phyloP scores from a whole-genome alignment of 495 filamentous ascomycete species.

The Bathelium albidoporum region DNA sequence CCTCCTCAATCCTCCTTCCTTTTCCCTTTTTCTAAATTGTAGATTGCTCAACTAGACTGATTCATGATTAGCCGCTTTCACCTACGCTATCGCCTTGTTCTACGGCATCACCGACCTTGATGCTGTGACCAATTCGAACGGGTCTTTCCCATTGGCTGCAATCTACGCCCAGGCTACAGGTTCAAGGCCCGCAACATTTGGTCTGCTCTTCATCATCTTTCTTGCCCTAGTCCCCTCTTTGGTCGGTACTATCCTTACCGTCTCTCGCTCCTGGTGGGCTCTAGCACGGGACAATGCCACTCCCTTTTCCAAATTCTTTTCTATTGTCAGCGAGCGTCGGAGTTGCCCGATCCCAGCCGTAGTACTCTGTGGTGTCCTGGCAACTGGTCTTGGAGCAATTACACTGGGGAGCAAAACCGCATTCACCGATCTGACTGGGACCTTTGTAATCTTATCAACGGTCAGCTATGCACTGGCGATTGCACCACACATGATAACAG shows the following conservation, averaged over 20 bases:
- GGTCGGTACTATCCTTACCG: slow-evolving; percentile 61
- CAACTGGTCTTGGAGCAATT: slow-evolving; percentile 61
- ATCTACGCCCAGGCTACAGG: slow-evolving; percentile 73
- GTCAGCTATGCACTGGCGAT: slow-evolving; percentile 69
- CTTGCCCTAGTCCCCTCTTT: slow-evolving; percentile 51
- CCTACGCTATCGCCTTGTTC: slow-evolving; percentile 63
- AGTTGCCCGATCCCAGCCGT: slow-evolving; percentile 62
- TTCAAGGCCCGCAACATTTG: slow-evolving; percentile 45
- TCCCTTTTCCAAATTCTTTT: slow-evolving; percentile 41
- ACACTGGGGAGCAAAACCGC: slow-evolving; percentile 63
- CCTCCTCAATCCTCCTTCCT: slow-evolving; percentile 16
- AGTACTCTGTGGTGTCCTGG: slow-evolving; percentile 48
- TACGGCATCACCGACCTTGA: slow-evolving; percentile 60
- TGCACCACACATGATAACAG: slow-evolving; percentile 57
- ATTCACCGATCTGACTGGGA: slow-evolving; percentile 65
- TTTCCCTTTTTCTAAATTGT: slow-evolving; percentile 2
- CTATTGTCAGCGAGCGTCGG: slow-evolving; percentile 39
- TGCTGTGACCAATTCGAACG: slow-evolving; percentile 42
- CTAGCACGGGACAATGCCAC: slow-evolving; percentile 64
- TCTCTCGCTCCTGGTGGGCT: slow-evolving; percentile 79
- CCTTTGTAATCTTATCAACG: slow-evolving; percentile 63
- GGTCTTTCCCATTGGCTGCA: slow-evolving; percentile 61
- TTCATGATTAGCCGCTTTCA: slow-evolving; percentile 45
- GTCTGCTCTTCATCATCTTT: slow-evolving; percentile 61
- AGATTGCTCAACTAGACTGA: slow-evolving; percentile 26